Conservation (phyloP, 768 basidiomycete genomes). For the Russula sp. region DNA sequence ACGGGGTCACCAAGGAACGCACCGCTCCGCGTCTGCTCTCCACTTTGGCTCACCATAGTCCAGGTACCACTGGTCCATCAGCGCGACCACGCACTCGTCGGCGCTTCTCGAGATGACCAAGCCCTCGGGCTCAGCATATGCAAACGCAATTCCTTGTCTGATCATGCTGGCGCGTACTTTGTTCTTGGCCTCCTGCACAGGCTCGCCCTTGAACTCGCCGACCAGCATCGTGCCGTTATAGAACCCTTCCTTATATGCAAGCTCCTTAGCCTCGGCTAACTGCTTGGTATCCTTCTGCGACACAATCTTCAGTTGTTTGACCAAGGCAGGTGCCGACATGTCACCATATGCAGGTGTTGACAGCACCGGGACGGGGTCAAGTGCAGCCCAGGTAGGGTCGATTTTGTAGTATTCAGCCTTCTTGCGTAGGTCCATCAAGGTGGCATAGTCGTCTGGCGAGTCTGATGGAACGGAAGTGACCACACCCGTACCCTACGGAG, state of each 20-base stretch:
- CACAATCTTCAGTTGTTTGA: constrained; percentile 88
- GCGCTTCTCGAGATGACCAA: constrained; percentile 81
- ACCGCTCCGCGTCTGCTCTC: constrained; percentile 83
- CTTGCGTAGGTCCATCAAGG: constrained; percentile 85
- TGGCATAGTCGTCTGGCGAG: constrained; percentile 94
- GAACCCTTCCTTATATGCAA: constrained; percentile 98
- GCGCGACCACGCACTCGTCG: constrained; percentile 97
- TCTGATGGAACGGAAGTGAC: constrained; percentile 98
- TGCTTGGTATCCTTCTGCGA: constrained; percentile 93
- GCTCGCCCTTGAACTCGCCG: constrained; percentile 84
- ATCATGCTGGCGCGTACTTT: constrained; percentile 86
- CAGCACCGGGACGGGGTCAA: constrained; percentile 85
- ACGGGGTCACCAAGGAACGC: constrained; percentile 28
- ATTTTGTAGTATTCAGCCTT: constrained; percentile 97
- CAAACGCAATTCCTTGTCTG: constrained; percentile 66
- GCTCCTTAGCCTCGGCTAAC: constrained; percentile 93
- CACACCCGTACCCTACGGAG: constrained; percentile 81
- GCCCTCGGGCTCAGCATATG: constrained; percentile 95
- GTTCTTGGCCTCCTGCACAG: constrained; percentile 87
- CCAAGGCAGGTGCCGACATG: constrained; percentile 75
- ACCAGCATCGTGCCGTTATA: constrained; percentile 88
- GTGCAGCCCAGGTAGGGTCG: constrained; percentile 76
- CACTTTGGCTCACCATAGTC: constrained; percentile 93
- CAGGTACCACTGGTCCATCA: constrained; percentile 99
- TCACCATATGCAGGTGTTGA: constrained; percentile 90